phyloP scores from a whole-genome alignment of 768 basidiomycete species.

The Asterophora parasitica region DNA sequence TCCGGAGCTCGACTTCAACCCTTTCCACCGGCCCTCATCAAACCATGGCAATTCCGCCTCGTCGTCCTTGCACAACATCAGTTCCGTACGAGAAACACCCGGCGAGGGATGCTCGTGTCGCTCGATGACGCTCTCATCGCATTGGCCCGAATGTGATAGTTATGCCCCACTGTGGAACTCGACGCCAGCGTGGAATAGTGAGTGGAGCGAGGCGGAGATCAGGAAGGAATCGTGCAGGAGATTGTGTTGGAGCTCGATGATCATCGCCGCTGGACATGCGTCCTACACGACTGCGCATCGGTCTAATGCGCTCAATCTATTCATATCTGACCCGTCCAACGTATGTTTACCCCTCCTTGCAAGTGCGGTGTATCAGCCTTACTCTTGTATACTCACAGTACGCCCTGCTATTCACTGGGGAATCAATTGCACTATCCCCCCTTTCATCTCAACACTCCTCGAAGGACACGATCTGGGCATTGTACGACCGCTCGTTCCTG shows the following conservation, averaged over 20 bases:
- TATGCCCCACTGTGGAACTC: constrained; percentile 59
- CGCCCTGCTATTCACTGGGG: constrained; percentile 73
- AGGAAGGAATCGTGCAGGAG: constrained; percentile 68
- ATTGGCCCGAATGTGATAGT: constrained; percentile 46
- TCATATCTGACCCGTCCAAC: constrained; percentile 60
- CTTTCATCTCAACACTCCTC: constrained; percentile 27
- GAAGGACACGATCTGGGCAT: constrained; percentile 73
- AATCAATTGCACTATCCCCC: constrained; percentile 42
- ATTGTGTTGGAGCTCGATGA: constrained; percentile 68
- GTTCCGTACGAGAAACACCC: constrained; percentile 6
- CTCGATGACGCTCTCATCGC: constrained; percentile 44
- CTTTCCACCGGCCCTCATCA: constrained; percentile 9
- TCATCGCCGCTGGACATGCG: constrained; percentile 59
- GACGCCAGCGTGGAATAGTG: constrained; percentile 59
- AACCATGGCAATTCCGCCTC: too few relatives aligned
- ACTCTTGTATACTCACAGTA: constrained; percentile 39
- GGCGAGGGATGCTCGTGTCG: constrained; percentile 41
- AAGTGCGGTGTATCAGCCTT: neutral
- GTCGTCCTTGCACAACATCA: neutral
- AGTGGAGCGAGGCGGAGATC: constrained; percentile 60
- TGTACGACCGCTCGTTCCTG: constrained; percentile 63
- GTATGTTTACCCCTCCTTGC: constrained; percentile 38
- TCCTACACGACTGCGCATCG: constrained; percentile 49
- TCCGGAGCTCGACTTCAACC: constrained; percentile 16
- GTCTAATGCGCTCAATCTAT: constrained; percentile 40